Base-by-base conservation (phyloP, 202 grass and related monocot genomes). In the Saccharum hybrid region DNA sequence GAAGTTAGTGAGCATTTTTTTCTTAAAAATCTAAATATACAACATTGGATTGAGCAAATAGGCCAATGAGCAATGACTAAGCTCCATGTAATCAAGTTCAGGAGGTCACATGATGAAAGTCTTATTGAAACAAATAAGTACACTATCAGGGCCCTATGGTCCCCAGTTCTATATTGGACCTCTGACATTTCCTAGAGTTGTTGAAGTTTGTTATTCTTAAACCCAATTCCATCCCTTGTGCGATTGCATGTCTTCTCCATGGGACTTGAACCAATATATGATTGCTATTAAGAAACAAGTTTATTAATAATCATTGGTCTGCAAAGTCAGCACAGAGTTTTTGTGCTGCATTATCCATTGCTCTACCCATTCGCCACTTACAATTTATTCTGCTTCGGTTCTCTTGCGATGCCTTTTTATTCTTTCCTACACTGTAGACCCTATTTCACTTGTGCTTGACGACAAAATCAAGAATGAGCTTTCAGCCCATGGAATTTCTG, bases 391-490 rank as follows among this genome's bases (percentile, higher is more conserved):
- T 85, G 26, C 26, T 73, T 62, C 2, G 33, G 21, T 43, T 66
- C 2, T 26, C 21, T 23, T 61, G 21, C 3, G 9, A 61, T 61
- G 57, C 21, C 57, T 23, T 61, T 83, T 72, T 73, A 42, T 85
- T 79, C 59, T 81, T 81, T 66, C 11, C 12, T 77, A 65, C 43
- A 75, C 40, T 78, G 26, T 68, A 97, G 94, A 97, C 79, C 94
- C 84, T 43, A 85, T 94, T 91, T 94, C 92, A 36, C 84, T 97
- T 71, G 79, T 91, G 39, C 81, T 80, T 49, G 94, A 97, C 76
- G 82, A 94, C 84, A 94, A 90, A 91, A 83, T 97, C 33, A 94
- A 91, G 69, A 92, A 70, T 56, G 69, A 91, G 82, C 88, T 97
- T 37, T 75, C 66, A 22, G 72, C 79, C 39, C 79, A 70, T 71